A percentile compares a stretch with the other conserved stretches of the same genome.
These are phyloP conservation scores for Prillingera fragicola DNA, from an alignment of 1,284 basidiomycete genomes.

Conservation along the genomic window DNA sequence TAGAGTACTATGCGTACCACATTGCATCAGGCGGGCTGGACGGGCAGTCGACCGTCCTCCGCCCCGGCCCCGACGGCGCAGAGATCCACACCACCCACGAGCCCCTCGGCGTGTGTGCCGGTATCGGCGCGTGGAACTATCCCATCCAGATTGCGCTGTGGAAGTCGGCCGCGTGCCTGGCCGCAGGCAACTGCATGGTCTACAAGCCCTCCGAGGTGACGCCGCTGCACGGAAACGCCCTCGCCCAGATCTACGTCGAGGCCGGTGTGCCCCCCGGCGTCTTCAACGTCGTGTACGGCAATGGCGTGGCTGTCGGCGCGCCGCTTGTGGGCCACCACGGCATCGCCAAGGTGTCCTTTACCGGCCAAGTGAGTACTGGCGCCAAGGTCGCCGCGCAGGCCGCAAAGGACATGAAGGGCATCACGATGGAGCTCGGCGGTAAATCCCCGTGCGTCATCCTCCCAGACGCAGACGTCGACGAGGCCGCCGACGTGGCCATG, in stretches of 20 bases:
- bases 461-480: slow-evolving; percentile 14
- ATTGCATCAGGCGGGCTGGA: slow-evolving; percentile 15
- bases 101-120: slow-evolving; percentile 21
- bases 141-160: slow-evolving; percentile 20
- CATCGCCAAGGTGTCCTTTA: slow-evolving; percentile 20
- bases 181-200: slow-evolving; percentile 18
- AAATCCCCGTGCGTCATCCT: slow-evolving; percentile 16
- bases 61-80: slow-evolving; percentile 2
- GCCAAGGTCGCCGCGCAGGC: slow-evolving; percentile 11
- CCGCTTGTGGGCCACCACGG: slow-evolving; percentile 11
- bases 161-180: slow-evolving; percentile 16
- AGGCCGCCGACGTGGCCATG: slow-evolving; percentile 18
- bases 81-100: slow-evolving; percentile 15
- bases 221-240: slow-evolving; percentile 14
- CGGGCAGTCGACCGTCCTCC: slow-evolving; percentile 15
- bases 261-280: slow-evolving; percentile 14
- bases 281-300: slow-evolving; percentile 19
- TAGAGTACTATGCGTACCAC: slow-evolving; percentile 18
- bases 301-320: slow-evolving; percentile 9
- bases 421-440: slow-evolving; percentile 22
- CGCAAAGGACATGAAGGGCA: slow-evolving; percentile 13
- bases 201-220: slow-evolving; percentile 20
- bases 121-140: slow-evolving; percentile 26
- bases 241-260: slow-evolving; percentile 13
- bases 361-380: slow-evolving; percentile 14